Evolutionary conservation across 1,284 basidiomycete species (phyloP).

Genomic region (Cutaneotrichosporon cavernicola): DNA sequence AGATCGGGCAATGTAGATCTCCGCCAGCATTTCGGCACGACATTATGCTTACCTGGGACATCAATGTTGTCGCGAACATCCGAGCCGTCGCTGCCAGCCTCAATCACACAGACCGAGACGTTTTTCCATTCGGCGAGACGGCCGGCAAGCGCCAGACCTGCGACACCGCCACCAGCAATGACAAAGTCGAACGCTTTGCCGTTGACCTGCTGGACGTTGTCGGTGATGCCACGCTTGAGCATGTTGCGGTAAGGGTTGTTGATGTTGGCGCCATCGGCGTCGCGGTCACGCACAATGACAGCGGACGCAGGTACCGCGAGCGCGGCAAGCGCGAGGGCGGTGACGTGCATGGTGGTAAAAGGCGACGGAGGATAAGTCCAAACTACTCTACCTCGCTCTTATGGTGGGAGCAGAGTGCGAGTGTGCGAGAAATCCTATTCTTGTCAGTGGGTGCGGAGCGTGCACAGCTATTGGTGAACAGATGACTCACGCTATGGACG

Average conservation of each 20-base stretch:
- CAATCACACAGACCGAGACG: constrained; percentile 68
- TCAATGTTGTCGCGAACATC: constrained; percentile 55
- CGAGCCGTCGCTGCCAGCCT: constrained; percentile 66
- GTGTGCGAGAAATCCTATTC: no score
- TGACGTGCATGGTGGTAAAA: constrained; percentile 1
- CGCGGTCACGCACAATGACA: neutral
- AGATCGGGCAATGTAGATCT: neutral
- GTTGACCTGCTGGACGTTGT: constrained; percentile 30
- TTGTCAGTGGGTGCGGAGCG: neutral
- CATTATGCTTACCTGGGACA: constrained; percentile 52
- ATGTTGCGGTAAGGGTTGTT: constrained; percentile 36
- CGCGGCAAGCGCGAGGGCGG: constrained; percentile 16
- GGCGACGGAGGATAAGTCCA: no score
- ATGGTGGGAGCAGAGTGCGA: no score
- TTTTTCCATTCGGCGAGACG: constrained; percentile 68
- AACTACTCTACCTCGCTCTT: no score
- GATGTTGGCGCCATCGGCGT: constrained; percentile 24
- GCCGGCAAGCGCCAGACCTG: constrained; percentile 68
- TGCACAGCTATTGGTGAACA: neutral
- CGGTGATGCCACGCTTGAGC: constrained; percentile 38
- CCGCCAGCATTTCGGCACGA: neutral
- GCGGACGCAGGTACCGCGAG: constrained; percentile 9
- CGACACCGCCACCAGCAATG: constrained; percentile 63
- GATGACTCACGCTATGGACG: neutral
- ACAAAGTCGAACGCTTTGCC: constrained; percentile 49